Evolutionary conservation across 2,329 filamentous ascomycete genomes (phyloP).

Genomic region (Calcarisporium arbuscula): DNA sequence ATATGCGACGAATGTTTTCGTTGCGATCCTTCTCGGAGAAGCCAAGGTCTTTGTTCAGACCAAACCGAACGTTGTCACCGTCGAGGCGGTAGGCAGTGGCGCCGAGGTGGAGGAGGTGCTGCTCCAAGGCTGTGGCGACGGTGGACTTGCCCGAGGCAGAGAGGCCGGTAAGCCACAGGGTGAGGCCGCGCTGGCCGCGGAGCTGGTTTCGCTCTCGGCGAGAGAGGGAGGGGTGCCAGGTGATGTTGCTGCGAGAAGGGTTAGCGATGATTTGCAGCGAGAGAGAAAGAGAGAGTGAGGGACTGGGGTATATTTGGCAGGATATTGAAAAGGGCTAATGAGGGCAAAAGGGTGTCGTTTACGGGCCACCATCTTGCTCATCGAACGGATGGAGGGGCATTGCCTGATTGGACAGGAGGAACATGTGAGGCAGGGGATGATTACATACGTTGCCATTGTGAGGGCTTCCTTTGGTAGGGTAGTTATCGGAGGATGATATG

Average conservation of each 20-base stretch:
- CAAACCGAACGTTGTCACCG: conserved; percentile 97
- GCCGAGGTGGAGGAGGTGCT: conserved; percentile 84
- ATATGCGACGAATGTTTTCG: conserved; percentile 96
- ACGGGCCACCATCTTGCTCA: too few relatives aligned
- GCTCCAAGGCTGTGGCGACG: conserved; percentile 91
- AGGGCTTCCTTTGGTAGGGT: conserved; percentile 2
- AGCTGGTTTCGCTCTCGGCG: conserved; percentile 67
- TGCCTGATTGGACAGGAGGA: too few relatives aligned
- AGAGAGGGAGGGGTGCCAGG: conserved; percentile 78
- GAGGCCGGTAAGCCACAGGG: conserved; percentile 96
- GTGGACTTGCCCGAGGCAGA: conserved; percentile 97
- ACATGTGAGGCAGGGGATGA: background rate
- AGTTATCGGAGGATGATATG: too few relatives aligned
- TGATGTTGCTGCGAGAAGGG: conserved; percentile 67
- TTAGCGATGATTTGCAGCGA: conserved; percentile 1
- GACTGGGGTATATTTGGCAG: background rate
- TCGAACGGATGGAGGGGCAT: conserved; percentile 4
- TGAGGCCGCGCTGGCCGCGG: conserved; percentile 83
- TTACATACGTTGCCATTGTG: conserved; percentile 15
- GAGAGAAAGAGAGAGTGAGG: background rate
- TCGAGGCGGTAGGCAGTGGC: conserved; percentile 87
- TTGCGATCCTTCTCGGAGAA: conserved; percentile 91
- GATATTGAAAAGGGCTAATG: too few relatives aligned
- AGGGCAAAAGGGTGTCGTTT: background rate
- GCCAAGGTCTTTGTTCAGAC: conserved; percentile 94